Percentiles rank a stretch among this genome's conserved stretches.
These are phyloP conservation scores for Claviceps pazoutovae DNA, from an alignment of 2,329 filamentous ascomycete genomes.

Conservation along the genomic window DNA sequence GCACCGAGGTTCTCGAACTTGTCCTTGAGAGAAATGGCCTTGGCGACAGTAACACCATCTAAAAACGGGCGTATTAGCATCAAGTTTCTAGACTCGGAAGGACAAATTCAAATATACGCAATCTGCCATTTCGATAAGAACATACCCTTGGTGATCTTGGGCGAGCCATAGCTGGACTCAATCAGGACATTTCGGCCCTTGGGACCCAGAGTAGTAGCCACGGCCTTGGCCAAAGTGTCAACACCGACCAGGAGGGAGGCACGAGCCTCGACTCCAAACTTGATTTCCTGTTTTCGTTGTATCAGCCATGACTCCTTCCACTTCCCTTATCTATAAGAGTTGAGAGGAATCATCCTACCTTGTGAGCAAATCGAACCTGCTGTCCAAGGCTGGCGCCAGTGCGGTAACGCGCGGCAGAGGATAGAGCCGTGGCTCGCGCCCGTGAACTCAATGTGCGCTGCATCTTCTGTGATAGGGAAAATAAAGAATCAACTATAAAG, in stretches of 20 bases:
- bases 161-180: constrained; percentile 94
- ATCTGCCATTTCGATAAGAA: not conserved
- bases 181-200: constrained; percentile 98
- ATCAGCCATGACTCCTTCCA: not conserved
- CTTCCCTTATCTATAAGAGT: not conserved
- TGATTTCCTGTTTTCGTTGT: constrained; percentile 59
- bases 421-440: constrained; percentile 67
- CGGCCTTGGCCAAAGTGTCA: constrained; percentile 90
- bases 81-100: not conserved
- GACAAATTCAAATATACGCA: constrained; percentile 15
- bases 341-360: constrained; percentile 43
- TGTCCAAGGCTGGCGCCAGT: constrained; percentile 55
- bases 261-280: constrained; percentile 92
- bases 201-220: constrained; percentile 88
- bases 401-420: constrained; percentile 53
- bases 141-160: constrained; percentile 97
- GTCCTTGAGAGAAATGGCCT: constrained; percentile 85
- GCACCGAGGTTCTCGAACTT: constrained; percentile 99
- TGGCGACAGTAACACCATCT: constrained; percentile 84
- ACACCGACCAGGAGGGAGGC: constrained; percentile 84
- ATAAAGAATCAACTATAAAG: constrained; percentile 13
- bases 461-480: constrained; percentile 47
- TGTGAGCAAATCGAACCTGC: constrained; percentile 93
- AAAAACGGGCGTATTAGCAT: constrained; percentile 8
- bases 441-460: constrained; percentile 84